Base-by-base conservation (phyloP, 225 moss, liverwort and hornwort species). In the Physcomitrellopsis africana region DNA sequence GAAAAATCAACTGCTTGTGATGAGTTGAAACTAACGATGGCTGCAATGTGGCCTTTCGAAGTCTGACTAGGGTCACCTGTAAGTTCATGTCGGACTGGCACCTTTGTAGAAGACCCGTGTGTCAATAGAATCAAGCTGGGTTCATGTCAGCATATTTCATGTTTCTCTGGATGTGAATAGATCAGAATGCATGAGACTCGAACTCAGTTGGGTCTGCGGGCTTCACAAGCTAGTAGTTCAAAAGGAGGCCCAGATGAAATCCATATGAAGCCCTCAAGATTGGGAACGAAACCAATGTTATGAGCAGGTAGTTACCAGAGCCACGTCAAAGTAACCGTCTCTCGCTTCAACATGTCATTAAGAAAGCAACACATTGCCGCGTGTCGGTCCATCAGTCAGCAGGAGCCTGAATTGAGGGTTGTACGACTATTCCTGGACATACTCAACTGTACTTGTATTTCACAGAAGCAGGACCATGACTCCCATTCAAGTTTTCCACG, bases 311-410 rank as follows among this genome's bases (percentile, higher is more conserved):
- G 69, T 29, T 44, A 73, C 20, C 59, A 78, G 68, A 73, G 59
- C 29, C 69, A 73, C 27, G 49, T 59, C 73, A 64, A 32, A 74
- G 78, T 69, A 68, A 82, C 64, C 52, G 69, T 58, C 79, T 57
- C 62, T 76, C 79, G 48, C 57, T 79, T 79, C 79, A 37, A 2
- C 32, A 57, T 63, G 79, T 72, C 76, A 79, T 76, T 43, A 83
- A 75, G 71, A 71, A 49, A 76, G 75, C 49, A 55, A 49, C 56
- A 75, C 70, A 27, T 75, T 37, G 7, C 32, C 32, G 5, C 10
- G 26, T 79, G 75, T 79, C 75, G 70, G 79, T 10, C 14, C 46
- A 82, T 61, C 82, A 83, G 81, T 77, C 73, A 77, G 81, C 17
- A 37, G 32, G 32, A 37, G 32, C 32, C 51, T 73, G 69, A 68